These are phyloP conservation scores for Trypanosoma brucei DNA, from an alignment of 208 protist species.

Conservation along the genomic window DNA sequence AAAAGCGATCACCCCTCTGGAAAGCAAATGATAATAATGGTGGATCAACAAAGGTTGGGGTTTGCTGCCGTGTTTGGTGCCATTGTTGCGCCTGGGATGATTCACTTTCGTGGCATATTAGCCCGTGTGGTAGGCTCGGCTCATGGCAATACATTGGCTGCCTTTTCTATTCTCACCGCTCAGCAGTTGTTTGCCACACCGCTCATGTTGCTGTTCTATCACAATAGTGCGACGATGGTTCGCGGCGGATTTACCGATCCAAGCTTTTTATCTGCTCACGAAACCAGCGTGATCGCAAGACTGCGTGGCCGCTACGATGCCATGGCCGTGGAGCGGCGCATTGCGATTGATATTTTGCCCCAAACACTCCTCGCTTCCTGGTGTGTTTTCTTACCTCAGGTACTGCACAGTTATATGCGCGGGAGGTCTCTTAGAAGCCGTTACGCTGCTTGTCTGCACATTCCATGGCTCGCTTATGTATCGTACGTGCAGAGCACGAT, in stretches of 20 bases:
- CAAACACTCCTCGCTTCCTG: constrained; percentile 62
- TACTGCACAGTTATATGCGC: constrained; percentile 34
- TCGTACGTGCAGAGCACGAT: constrained; percentile 38
- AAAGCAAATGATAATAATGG: constrained; percentile 45
- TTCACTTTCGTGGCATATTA: constrained; percentile 22
- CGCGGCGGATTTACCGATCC: constrained; percentile 54
- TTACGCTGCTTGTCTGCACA: constrained; percentile 23
- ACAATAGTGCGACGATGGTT: constrained; percentile 56
- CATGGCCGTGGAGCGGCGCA: constrained; percentile 41
- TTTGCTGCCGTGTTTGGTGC: constrained; percentile 49
- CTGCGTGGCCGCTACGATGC: constrained; percentile 38
- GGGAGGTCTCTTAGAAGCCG: constrained; percentile 21
- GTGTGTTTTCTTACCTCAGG: constrained; percentile 55
- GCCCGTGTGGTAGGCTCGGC: constrained; percentile 31
- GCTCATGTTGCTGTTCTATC: constrained; percentile 53
- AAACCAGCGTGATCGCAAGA: constrained; percentile 18
- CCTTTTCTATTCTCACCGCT: constrained; percentile 37
- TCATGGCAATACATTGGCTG: constrained; percentile 23
- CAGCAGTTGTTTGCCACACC: constrained; percentile 75
- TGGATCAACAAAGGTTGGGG: constrained; percentile 50
- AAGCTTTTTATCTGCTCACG: constrained; percentile 35
- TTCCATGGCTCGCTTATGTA: constrained; percentile 56
- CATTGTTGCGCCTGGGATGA: constrained; percentile 21
- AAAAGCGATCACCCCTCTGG: constrained; percentile 19
- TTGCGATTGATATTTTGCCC: constrained; percentile 63